Evolutionary conservation across 2,329 filamentous ascomycete species (phyloP).

Genomic region (Trichoderma asperellum): DNA sequence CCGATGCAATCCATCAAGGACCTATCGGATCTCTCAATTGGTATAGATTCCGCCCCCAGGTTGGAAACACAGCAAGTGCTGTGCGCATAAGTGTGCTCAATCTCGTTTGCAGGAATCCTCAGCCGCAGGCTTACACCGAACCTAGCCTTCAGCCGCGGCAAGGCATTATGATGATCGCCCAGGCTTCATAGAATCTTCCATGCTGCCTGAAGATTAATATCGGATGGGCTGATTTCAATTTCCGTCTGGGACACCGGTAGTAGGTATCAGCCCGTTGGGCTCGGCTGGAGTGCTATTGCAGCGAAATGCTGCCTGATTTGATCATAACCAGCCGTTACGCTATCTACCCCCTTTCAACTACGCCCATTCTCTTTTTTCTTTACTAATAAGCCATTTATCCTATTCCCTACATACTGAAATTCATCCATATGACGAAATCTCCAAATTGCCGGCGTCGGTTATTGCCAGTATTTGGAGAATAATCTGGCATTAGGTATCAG

Average conservation of each 20-base stretch:
- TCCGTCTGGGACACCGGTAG: neutral
- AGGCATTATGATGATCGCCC: neutral
- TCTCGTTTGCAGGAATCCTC: neutral
- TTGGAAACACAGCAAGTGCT: conserved; percentile 9
- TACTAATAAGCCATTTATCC: neutral
- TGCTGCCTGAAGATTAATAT: neutral
- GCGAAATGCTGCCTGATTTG: neutral
- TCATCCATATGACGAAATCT: neutral
- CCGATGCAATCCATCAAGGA: neutral
- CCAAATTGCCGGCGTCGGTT: neutral
- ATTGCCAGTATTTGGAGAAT: neutral
- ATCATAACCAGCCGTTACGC: neutral
- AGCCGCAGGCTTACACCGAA: neutral
- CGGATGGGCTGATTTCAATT: neutral
- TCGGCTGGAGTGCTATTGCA: neutral
- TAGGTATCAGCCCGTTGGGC: conserved; percentile 10
- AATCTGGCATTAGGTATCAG: neutral
- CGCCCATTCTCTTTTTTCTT: neutral
- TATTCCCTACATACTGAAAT: neutral
- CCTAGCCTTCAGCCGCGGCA: neutral
- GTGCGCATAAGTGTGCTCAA: conserved; percentile 6
- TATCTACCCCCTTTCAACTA: neutral
- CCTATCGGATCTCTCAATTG: neutral
- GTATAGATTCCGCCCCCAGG: neutral
- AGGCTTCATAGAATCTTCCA: neutral